Evolutionary conservation across 192 early-diverging fungal species (phyloP).

Genomic region (Podila verticillata): DNA sequence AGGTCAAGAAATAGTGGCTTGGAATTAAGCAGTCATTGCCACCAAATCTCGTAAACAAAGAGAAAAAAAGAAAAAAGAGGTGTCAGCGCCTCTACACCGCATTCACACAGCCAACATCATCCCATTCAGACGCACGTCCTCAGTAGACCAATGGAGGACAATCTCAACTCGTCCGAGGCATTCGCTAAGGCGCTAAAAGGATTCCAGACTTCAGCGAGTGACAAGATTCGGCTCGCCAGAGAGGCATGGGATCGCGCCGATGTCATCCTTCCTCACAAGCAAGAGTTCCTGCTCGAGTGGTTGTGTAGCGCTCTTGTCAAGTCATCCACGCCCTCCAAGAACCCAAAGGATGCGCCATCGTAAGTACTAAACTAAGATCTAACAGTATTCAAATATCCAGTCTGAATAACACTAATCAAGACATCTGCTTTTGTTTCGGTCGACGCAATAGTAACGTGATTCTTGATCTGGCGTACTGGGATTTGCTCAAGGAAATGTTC

Average conservation of each 20-base stretch:
- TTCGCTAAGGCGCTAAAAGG: constrained; percentile 52
- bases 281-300: constrained; percentile 54
- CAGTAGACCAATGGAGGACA: constrained; percentile 26
- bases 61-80: background rate
- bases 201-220: constrained; percentile 18
- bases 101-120: background rate
- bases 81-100: background rate
- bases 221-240: constrained; percentile 43
- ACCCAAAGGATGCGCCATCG: constrained; percentile 22
- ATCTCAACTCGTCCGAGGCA: constrained; percentile 42
- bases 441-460: constrained; percentile 1
- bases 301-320: constrained; percentile 46
- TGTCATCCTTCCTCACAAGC: constrained; percentile 50
- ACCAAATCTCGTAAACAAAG: too few species aligned
- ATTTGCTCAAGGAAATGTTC: constrained; percentile 37
- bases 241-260: constrained; percentile 37
- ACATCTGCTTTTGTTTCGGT: background rate
- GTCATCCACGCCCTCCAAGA: constrained; percentile 27
- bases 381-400: background rate
- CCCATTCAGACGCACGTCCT: background rate
- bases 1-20: background rate
- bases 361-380: background rate
- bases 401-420: too few species aligned
- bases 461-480: constrained; percentile 46
- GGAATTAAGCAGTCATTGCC: too few species aligned